phyloP scores from a whole-genome alignment of 2,329 filamentous ascomycete species.

The Leptodontidium sp. region DNA sequence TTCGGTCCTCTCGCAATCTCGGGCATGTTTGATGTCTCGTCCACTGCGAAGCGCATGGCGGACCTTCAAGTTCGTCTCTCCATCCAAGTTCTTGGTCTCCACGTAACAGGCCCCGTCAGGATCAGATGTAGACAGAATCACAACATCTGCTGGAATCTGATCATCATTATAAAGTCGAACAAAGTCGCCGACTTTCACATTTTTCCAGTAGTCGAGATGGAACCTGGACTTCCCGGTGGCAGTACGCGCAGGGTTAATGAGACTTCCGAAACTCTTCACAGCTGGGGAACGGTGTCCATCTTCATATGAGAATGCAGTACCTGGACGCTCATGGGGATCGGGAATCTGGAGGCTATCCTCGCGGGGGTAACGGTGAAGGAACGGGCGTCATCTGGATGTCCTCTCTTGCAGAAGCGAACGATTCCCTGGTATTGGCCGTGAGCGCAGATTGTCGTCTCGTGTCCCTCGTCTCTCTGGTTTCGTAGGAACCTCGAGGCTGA shows the following conservation, averaged over 20 bases:
- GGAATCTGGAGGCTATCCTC: slow-evolving; percentile 43
- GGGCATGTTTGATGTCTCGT: slow-evolving; percentile 82
- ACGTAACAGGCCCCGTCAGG: slow-evolving; percentile 95
- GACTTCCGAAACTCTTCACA: slow-evolving; percentile 64
- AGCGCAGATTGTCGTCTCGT: slow-evolving; percentile 37
- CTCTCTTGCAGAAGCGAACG: slow-evolving; percentile 64
- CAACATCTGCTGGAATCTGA: slow-evolving; percentile 90
- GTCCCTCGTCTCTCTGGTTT: slow-evolving; percentile 58
- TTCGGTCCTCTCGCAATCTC: slow-evolving; percentile 88
- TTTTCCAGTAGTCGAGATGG: slow-evolving; percentile 95
- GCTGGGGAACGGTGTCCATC: slow-evolving; percentile 45
- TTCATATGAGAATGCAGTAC: slow-evolving; percentile 51
- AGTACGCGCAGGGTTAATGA: slow-evolving; percentile 77
- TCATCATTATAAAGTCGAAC: slow-evolving; percentile 97
- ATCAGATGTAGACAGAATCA: slow-evolving; percentile 92
- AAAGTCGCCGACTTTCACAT: slow-evolving; percentile 92
- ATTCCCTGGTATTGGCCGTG: slow-evolving; percentile 52
- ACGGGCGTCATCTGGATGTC: slow-evolving; percentile 98
- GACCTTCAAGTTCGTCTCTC: slow-evolving; percentile 97
- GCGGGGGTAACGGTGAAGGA: slow-evolving; percentile 74
- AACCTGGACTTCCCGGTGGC: slow-evolving; percentile 79
- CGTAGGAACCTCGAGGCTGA: slow-evolving; percentile 60
- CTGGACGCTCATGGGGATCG: slow-evolving; percentile 47
- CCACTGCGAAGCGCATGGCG: slow-evolving; percentile 89
- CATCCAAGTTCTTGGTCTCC: slow-evolving; percentile 97